Evolutionary conservation across 345 rosid species (phyloP), one percentile per base, ranked within the genome.

Genomic region (Eucalyptus curtisii): DNA sequence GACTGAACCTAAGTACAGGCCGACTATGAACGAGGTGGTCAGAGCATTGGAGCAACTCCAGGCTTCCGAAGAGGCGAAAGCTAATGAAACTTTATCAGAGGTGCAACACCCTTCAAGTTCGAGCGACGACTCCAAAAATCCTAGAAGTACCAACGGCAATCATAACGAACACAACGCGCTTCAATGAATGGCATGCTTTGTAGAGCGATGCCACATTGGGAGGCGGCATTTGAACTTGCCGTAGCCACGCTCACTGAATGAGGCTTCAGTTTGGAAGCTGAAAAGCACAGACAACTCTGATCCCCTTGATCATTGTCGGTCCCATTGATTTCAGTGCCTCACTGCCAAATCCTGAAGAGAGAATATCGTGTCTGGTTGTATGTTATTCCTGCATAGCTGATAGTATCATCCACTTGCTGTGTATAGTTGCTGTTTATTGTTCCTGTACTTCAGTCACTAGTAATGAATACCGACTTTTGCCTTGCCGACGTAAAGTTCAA

Each of bases 1-100:
- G 5, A 57, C 30, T 3, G 99, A 98, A 87, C 93, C 97, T 9
- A 98, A 93, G 96, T 52, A 88, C 19, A 93, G 99, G 79, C 99
- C 99, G 13, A 94, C 87, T 85, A 96, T 97, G 96, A 91, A 89
- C 16, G 96, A 94, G 90, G 95, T 97, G 31, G 97, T 98, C 68
- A 92, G 93, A 76, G 92, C 88, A 30, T 76, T 98, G 88, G 97
- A 96, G 90, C 94, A 93, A 81, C 93, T 96, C 85, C 93, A 91
- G 44, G 95, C 92, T 49, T 86, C 92, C 8, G 91, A 89, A 82
- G 90, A 89, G 82, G 48, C 24, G 14, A 48, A 53, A 49, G 86
- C 86, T 47, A 85, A 47, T 9, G 86, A 85, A 49, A 45, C 53
- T 49, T 85, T 15, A 47, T 47, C 52, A 27, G 86, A 47, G 30